A percentile compares a stretch with the other conserved stretches of the same genome.
Evolutionary conservation across 2,329 filamentous ascomycete species (phyloP).

Genomic region (Akanthomyces dipterigenus): DNA sequence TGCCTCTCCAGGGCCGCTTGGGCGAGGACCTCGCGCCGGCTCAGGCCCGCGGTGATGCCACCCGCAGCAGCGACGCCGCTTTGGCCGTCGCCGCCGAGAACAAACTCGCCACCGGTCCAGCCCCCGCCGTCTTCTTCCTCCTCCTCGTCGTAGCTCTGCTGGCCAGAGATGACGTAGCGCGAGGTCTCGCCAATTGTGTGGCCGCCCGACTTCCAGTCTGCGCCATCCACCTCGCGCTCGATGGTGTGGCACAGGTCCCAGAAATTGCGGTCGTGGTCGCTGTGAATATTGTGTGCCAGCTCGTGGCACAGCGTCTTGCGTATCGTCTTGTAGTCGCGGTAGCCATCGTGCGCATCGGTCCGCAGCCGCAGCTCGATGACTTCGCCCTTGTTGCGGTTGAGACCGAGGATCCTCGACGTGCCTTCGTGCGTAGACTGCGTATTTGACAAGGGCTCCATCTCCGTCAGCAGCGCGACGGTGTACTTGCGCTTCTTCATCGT

Average conservation of each 20-base stretch:
- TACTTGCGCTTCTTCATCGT: slow-evolving; percentile 83
- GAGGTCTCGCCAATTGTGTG: slow-evolving; percentile 58
- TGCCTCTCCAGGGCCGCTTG: slow-evolving; percentile 34
- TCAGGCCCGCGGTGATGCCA: slow-evolving; percentile 44
- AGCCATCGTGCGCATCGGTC: slow-evolving; percentile 93
- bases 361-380: slow-evolving; percentile 83
- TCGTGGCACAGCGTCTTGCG: slow-evolving; percentile 92
- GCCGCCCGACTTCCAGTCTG: slow-evolving; percentile 72
- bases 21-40: slow-evolving; percentile 67
- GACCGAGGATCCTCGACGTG: slow-evolving; percentile 67
- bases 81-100: slow-evolving; percentile 55
- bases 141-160: slow-evolving; percentile 35
- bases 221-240: slow-evolving; percentile 74
- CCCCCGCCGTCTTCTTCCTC: slow-evolving; percentile 57
- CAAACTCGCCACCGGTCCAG: slow-evolving; percentile 74
- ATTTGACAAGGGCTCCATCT: slow-evolving; percentile 87
- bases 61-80: slow-evolving; percentile 39
- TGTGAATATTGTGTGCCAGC: slow-evolving; percentile 83
- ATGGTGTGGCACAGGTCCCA: slow-evolving; percentile 86
- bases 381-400: slow-evolving; percentile 83
- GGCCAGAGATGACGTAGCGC: slow-evolving; percentile 47
- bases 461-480: slow-evolving; percentile 76
- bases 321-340: slow-evolving; percentile 86
- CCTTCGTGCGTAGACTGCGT: slow-evolving; percentile 66
- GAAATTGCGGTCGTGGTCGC: slow-evolving; percentile 78